phyloP scores from a whole-genome alignment of 2,329 filamentous ascomycete species.

The Cadophora malorum region DNA sequence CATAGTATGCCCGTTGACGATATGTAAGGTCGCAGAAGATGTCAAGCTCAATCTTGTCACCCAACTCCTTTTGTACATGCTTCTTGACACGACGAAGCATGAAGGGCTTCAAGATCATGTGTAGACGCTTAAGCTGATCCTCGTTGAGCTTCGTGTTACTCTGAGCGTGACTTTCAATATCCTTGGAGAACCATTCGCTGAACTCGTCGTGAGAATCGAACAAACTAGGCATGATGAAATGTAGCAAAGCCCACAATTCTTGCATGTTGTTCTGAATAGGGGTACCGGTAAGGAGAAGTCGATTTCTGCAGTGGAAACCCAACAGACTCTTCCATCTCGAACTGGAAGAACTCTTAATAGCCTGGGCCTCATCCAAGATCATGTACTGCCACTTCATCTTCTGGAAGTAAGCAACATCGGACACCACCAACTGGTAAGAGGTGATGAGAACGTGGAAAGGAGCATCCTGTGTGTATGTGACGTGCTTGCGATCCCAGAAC shows the following conservation, averaged over 20 bases:
- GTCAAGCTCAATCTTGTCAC: constrained; percentile 97
- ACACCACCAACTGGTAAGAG: constrained; percentile 95
- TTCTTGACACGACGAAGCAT: constrained; percentile 99
- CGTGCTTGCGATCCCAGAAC: constrained; percentile 98
- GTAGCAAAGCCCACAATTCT: constrained; percentile 93
- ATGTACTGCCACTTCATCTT: constrained; percentile 99
- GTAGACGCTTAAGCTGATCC: constrained; percentile 92
- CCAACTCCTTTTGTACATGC: constrained; percentile 97
- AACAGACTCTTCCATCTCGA: constrained; percentile 96
- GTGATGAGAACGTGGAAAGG: constrained; percentile 96
- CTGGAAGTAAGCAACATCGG: constrained; percentile 96
- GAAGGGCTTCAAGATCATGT: constrained; percentile 99
- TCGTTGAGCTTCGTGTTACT: constrained; percentile 99
- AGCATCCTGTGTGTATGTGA: constrained; percentile 91
- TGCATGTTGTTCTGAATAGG: constrained; percentile 99
- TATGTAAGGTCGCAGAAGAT: constrained; percentile 97
- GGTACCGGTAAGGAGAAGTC: constrained; percentile 91
- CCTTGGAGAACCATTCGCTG: constrained; percentile 93
- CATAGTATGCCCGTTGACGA: constrained; percentile 91
- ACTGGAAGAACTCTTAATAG: constrained; percentile 97
- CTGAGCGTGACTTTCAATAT: constrained; percentile 97
- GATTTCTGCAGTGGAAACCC: constrained; percentile 93
- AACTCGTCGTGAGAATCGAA: constrained; percentile 96
- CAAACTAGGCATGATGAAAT: constrained; percentile 99
- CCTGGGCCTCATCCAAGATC: constrained; percentile 98